These are phyloP conservation scores for Entrophospora sp. DNA, from an alignment of 192 early-diverging fungal species.

Conservation along the genomic window DNA sequence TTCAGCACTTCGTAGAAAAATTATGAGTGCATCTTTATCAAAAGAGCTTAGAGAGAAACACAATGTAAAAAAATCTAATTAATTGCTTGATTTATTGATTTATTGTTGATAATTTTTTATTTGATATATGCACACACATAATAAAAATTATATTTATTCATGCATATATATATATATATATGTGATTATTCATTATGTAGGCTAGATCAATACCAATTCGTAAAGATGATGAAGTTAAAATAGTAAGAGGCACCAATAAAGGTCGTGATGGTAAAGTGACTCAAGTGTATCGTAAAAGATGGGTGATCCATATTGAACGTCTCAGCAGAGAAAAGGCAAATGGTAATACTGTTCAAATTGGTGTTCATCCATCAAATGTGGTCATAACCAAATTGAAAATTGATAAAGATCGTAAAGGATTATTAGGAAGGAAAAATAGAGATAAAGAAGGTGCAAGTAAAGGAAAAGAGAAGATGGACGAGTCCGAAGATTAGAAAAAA, in stretches of 20 bases:
- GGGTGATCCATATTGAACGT: constrained; percentile 98
- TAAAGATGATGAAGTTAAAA: constrained; percentile 94
- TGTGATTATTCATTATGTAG: constrained; percentile 29
- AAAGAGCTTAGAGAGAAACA: constrained; percentile 99
- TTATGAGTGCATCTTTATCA: constrained; percentile 92
- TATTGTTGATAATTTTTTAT: not conserved
- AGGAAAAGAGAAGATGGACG: not conserved
- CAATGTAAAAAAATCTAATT: too few relatives aligned
- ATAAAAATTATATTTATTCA: constrained; percentile 3
- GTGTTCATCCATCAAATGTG: constrained; percentile 98
- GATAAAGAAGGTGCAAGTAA: not conserved
- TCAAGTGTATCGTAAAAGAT: constrained; percentile 98
- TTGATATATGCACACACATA: not conserved
- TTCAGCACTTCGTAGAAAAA: constrained; percentile 85
- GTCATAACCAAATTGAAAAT: constrained; percentile 91
- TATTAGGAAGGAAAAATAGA: constrained; percentile 85
- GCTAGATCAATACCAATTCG: constrained; percentile 92
- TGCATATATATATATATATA: not conserved
- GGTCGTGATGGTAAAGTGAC: constrained; percentile 95
- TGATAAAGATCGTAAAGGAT: constrained; percentile 89
- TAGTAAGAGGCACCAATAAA: constrained; percentile 94
- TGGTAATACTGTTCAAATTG: constrained; percentile 83
- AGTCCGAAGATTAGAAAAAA: not conserved
- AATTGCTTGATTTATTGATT: constrained; percentile 27
- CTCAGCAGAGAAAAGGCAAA: constrained; percentile 96